Evolutionary conservation across 495 filamentous ascomycete genomes (phyloP).

Genomic region (Friedmanniomyces simplex): DNA sequence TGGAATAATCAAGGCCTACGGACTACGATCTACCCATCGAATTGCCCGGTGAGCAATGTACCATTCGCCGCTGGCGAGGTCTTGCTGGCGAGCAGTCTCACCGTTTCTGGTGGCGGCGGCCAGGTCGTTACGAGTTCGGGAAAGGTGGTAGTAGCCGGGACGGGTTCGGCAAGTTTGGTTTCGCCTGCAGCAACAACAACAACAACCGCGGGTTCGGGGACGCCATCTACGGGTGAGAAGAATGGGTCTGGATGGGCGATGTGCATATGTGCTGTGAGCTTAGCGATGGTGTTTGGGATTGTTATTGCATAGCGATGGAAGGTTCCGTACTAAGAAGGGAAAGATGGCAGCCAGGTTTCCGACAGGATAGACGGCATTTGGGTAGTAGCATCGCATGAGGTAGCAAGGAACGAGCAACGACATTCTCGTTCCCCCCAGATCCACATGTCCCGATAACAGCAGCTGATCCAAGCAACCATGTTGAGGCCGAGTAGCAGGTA

Average conservation of each 20-base stretch:
- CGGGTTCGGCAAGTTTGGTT: neutral
- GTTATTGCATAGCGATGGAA: slow-evolving; percentile 5
- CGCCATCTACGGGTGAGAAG: neutral
- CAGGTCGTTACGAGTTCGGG: neutral
- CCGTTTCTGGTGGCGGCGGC: neutral
- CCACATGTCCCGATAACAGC: too few relatives aligned
- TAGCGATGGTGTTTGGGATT: neutral
- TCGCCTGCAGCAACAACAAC: neutral
- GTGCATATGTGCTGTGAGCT: neutral
- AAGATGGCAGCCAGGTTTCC: too few relatives aligned
- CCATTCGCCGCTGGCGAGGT: slow-evolving; percentile 2
- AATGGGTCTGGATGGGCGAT: neutral
- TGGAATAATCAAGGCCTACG: slow-evolving; percentile 37
- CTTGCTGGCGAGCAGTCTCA: neutral
- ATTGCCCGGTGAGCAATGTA: neutral
- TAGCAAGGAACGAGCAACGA: too few relatives aligned
- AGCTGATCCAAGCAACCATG: too few relatives aligned
- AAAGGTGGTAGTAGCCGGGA: neutral
- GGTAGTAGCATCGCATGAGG: too few relatives aligned
- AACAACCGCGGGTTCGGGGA: neutral
- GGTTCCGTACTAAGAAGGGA: neutral
- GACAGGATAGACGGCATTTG: neutral
- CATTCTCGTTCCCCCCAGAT: too few relatives aligned
- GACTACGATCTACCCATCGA: slow-evolving; percentile 25
- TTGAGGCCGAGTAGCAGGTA: too few relatives aligned